These are phyloP conservation scores for Viola pubescens DNA, from an alignment of 441 rosid genomes.

Conservation along the genomic window DNA sequence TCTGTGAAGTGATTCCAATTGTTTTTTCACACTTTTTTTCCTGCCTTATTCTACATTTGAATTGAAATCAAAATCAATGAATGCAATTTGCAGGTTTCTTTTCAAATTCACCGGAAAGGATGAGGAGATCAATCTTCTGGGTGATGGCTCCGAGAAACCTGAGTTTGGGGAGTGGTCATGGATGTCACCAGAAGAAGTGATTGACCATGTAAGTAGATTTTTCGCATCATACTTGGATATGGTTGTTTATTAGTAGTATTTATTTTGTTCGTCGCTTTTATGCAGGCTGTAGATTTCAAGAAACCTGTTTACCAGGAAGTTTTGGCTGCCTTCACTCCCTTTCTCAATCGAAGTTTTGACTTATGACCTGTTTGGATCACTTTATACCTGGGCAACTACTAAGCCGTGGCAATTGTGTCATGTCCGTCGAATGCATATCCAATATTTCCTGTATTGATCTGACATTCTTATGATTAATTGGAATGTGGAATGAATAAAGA, in stretches of 20 bases:
- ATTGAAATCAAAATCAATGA: background rate
- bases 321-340: slow-evolving; percentile 40
- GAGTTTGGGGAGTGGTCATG: slow-evolving; percentile 87
- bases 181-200: slow-evolving; percentile 60
- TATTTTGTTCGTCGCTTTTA: background rate
- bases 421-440: background rate
- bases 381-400: no score
- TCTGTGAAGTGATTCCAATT: no score
- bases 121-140: slow-evolving; percentile 73
- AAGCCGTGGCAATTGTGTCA: background rate
- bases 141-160: slow-evolving; percentile 76
- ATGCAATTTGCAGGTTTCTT: slow-evolving; percentile 53
- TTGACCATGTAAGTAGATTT: slow-evolving; percentile 43
- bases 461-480: background rate
- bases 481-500: background rate
- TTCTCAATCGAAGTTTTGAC: slow-evolving; percentile 28
- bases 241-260: background rate
- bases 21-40: background rate
- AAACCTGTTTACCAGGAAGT: slow-evolving; percentile 68
- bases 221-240: background rate
- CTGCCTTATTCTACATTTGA: background rate
- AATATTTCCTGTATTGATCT: background rate
- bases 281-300: slow-evolving; percentile 82
- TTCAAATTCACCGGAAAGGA: slow-evolving; percentile 72
- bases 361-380: background rate